phyloP scores from a whole-genome alignment of 768 basidiomycete species.

The Tephrocybe sp. region DNA sequence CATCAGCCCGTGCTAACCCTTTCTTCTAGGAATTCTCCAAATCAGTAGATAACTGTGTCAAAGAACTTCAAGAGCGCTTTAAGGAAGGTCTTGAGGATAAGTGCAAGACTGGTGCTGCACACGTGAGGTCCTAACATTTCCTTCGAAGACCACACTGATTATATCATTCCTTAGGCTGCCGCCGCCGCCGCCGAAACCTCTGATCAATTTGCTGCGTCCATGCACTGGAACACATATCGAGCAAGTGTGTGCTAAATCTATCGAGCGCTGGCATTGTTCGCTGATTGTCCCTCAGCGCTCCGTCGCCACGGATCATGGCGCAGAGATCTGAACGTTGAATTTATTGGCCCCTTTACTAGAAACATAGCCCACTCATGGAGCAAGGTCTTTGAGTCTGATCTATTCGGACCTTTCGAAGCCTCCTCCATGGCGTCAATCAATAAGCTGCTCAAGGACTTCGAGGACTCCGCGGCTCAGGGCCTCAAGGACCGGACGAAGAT shows the following conservation, averaged over 20 bases:
- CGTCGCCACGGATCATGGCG: constrained; percentile 56
- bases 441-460: constrained; percentile 49
- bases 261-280: background rate
- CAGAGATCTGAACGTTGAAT: constrained; percentile 59
- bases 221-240: constrained; percentile 64
- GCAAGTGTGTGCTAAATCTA: constrained; percentile 42
- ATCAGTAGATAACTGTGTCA: constrained; percentile 44
- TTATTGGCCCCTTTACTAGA: constrained; percentile 56
- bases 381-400: constrained; percentile 58
- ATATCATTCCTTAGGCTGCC: constrained; percentile 32
- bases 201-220: constrained; percentile 49
- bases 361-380: constrained; percentile 61
- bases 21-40: constrained; percentile 42
- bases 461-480: constrained; percentile 48
- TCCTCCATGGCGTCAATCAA: constrained; percentile 36
- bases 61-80: constrained; percentile 47
- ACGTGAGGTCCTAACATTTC: constrained; percentile 34
- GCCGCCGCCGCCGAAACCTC: constrained; percentile 44
- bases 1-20: background rate
- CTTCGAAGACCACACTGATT: background rate
- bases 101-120: constrained; percentile 49
- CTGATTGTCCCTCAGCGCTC: constrained; percentile 31
- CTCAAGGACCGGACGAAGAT: constrained; percentile 50
- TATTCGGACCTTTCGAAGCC: constrained; percentile 49
- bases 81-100: constrained; percentile 59